These are phyloP conservation scores for Diaporthe sp. DNA, from an alignment of 2,329 filamentous ascomycete species.

Conservation along the genomic window DNA sequence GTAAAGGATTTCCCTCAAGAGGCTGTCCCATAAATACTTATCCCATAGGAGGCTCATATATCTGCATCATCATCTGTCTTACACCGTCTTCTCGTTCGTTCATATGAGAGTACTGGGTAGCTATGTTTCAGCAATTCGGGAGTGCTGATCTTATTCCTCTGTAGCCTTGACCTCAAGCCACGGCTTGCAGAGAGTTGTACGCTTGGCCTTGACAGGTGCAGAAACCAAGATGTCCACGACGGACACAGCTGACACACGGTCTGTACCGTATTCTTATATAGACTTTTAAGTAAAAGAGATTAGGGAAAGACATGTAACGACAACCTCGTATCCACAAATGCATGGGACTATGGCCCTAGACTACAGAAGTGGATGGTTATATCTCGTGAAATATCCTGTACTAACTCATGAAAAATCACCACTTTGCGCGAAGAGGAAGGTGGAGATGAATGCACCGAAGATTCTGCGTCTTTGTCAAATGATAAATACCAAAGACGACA, in stretches of 20 bases:
- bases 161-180: background rate
- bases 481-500: background rate
- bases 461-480: background rate
- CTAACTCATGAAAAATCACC: background rate
- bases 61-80: background rate
- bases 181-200: background rate
- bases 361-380: background rate
- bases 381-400: background rate
- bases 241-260: background rate
- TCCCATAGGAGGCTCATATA: background rate
- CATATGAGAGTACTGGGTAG: too few species aligned
- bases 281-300: background rate
- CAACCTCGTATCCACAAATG: too few species aligned
- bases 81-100: too few species aligned
- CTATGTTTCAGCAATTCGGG: background rate
- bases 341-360: background rate
- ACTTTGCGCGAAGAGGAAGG: background rate
- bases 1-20: background rate
- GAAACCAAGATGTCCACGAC: background rate
- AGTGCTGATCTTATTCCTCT: background rate
- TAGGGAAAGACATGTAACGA: too few species aligned
- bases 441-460: background rate
- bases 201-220: background rate
- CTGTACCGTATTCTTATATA: background rate
- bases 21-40: background rate